phyloP scores from a whole-genome alignment of 2,329 filamentous ascomycete genomes.

The Monosporascus sp. region DNA sequence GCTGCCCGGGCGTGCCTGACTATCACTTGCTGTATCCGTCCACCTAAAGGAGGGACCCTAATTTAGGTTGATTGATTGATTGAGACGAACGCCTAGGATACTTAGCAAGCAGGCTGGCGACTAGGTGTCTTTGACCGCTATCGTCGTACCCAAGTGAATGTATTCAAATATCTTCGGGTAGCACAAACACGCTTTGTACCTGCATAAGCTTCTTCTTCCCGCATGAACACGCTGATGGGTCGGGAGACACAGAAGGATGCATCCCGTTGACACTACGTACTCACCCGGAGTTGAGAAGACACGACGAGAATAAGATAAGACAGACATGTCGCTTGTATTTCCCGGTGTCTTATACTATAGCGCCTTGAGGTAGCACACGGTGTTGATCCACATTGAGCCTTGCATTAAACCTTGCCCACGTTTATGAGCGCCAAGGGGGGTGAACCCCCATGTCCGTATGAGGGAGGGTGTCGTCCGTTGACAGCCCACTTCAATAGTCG shows the following conservation, averaged over 20 bases:
- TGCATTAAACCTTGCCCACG: not conserved
- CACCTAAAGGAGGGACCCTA: too few species aligned
- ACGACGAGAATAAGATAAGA: not conserved
- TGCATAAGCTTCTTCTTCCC: too few species aligned
- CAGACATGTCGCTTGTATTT: not conserved
- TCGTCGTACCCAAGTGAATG: too few species aligned
- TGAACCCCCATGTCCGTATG: not conserved
- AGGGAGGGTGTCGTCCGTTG: not conserved
- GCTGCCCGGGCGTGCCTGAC: not conserved
- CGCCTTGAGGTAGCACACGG: not conserved
- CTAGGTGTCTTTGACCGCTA: too few species aligned
- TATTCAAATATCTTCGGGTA: too few species aligned
- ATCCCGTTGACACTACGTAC: too few species aligned
- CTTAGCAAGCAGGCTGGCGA: too few species aligned
- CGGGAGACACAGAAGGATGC: too few species aligned
- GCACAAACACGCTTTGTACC: too few species aligned
- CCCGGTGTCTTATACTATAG: not conserved
- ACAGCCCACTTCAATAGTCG: not conserved
- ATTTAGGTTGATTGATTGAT: too few species aligned
- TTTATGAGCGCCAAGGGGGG: not conserved
- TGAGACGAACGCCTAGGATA: too few species aligned
- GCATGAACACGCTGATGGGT: too few species aligned
- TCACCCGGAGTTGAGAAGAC: not conserved
- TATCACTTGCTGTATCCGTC: not conserved
- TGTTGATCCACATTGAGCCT: not conserved